phyloP scores from a whole-genome alignment of 2,329 filamentous ascomycete species.

The Thelonectria blattea region DNA sequence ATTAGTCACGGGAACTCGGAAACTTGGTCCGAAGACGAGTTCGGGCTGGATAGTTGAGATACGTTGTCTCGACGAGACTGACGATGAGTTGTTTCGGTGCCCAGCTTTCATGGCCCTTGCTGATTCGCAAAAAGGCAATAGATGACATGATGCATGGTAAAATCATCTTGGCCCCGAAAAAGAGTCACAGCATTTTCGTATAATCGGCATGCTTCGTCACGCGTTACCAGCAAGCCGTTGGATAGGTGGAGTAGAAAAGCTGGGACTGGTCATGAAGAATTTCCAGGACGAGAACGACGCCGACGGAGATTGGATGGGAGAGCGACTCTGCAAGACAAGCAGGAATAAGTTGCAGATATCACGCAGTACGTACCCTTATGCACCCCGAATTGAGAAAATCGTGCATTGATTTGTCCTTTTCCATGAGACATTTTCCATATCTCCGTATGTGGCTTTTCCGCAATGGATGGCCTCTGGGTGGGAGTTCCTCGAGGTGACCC shows the following conservation, averaged over 20 bases:
- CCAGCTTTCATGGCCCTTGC: slow-evolving; percentile 12
- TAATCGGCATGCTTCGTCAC: slow-evolving; percentile 25
- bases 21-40: background rate
- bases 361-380: background rate
- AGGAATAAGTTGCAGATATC: background rate
- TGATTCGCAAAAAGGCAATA: background rate
- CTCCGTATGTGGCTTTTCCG: background rate
- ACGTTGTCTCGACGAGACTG: background rate
- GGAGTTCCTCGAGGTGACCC: background rate
- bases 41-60: background rate
- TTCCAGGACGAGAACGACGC: slow-evolving; percentile 19
- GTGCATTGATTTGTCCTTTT: background rate
- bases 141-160: slow-evolving; percentile 9
- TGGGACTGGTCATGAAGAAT: slow-evolving; percentile 21
- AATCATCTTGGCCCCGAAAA: slow-evolving; percentile 13
- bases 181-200: background rate
- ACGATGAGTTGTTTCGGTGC: background rate
- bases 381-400: background rate
- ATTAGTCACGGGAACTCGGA: background rate
- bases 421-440: background rate
- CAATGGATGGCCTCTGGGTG: background rate
- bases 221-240: slow-evolving; percentile 19
- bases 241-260: slow-evolving; percentile 27
- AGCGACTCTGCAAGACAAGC: background rate
- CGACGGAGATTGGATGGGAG: background rate